A percentile compares a stretch with the other conserved stretches of the same genome.
Conservation (phyloP, 2,329 filamentous ascomycete genomes). For the Fusarium chlamydosporum region DNA sequence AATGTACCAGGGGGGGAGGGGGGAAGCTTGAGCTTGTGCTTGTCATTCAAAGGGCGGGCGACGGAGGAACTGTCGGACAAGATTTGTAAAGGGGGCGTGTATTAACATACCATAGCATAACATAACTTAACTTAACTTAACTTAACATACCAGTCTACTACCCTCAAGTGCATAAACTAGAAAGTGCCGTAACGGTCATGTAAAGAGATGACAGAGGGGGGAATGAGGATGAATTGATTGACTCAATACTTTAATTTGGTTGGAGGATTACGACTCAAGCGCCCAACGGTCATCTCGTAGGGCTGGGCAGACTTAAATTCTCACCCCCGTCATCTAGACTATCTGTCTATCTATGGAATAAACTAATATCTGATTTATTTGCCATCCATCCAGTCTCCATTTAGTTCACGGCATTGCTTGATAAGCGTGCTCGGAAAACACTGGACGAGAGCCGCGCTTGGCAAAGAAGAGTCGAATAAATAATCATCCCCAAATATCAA, state of each 20-base stretch:
- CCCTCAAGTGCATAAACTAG: neutral
- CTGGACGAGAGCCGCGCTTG: conserved; percentile 19
- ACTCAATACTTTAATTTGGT: conserved; percentile 12
- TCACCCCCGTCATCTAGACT: conserved; percentile 24
- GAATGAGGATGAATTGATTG: neutral
- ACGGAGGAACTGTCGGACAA: conserved; percentile 18
- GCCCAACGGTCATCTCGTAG: conserved; percentile 30
- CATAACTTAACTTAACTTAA: neutral
- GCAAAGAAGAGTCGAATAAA: neutral
- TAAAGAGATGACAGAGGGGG: conserved; percentile 16
- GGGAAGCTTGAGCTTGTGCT: conserved; percentile 16
- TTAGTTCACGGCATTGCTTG: conserved; percentile 7
- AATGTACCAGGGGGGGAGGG: too few species aligned
- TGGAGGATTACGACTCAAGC: conserved; percentile 30
- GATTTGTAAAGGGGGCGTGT: conserved; percentile 30
- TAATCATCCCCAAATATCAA: conserved; percentile 14
- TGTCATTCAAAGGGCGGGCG: conserved; percentile 28
- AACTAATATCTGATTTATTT: neutral
- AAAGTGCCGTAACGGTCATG: neutral
- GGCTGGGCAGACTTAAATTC: conserved; percentile 27
- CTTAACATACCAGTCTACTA: neutral
- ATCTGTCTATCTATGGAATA: neutral
- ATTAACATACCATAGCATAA: neutral
- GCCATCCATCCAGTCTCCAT: neutral
- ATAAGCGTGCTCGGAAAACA: conserved; percentile 37